Base-by-base conservation (phyloP, 306 rosid species). In the Gynostemma pentaphyllum region DNA sequence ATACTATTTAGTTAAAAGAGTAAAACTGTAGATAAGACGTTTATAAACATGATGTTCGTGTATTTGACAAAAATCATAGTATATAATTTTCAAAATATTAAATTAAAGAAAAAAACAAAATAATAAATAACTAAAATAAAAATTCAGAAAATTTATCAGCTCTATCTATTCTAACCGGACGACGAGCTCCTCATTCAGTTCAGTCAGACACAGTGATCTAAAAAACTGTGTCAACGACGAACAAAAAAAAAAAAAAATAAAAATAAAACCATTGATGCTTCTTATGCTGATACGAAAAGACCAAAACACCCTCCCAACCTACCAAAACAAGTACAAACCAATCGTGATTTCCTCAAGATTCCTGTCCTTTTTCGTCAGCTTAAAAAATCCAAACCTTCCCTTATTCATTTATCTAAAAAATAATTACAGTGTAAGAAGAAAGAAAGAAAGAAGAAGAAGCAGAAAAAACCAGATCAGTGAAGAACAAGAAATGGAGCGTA, bases 371-470 rank as follows among this genome's bases (percentile, higher is more conserved):
- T 39, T 26, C 0, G 66, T 60, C 1, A 21, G 19, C 39, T 36
- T 9, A 5, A 14, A 0, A 36, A 19, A 39, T 14, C 48, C 66
- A 21, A 32, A 29, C 46, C 28, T 36, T 12, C 18, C 11, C 46
- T 36, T 46, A 34, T 36, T 36, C 64, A 34, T 36, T 57, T 57
- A 46, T 57, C 29, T 57, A n/a, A n/a, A n/a, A n/a, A n/a, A n/a
- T 36, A 29, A 57, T 57, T 36, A 57, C 64, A 57, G 64, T 57
- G 64, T n/a, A 10, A 19, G 64, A 57, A 34, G 45, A 57, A 46
- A 57, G 64, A 18, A 9, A 34, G 39, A 2, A n/a, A n/a, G n/a
- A n/a, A n/a, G n/a, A n/a, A 32, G 3, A 2, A 3, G 3, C 37
- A 7, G 7, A 7, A 3, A 3, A 7, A 32, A 60, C 32, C 13